A percentile compares a stretch with the other conserved stretches of the same genome.
Evolutionary conservation across 306 rosid species (phyloP).

Genomic region (Castanea crenata): DNA sequence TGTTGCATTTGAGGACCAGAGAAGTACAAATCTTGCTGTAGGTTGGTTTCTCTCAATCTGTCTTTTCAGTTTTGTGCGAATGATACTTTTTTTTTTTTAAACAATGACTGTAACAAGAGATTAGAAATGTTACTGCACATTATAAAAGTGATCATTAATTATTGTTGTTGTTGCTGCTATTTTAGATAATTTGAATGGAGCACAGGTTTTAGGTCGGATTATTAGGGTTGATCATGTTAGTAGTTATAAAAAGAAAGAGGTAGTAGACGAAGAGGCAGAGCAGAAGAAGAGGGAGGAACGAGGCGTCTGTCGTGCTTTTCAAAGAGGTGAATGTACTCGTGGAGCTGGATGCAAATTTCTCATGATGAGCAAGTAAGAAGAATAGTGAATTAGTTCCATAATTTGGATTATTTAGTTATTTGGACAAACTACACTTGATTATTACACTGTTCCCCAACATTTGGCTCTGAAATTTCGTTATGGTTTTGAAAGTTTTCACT

Average conservation of each 20-base stretch:
- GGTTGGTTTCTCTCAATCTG: slow-evolving; percentile 43
- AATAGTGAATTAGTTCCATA: slow-evolving; percentile 1
- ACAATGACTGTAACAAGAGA: neutral
- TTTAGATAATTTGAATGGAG: slow-evolving; percentile 88
- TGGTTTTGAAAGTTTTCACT: neutral
- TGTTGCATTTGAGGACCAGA: slow-evolving; percentile 87
- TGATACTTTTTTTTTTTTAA: neutral
- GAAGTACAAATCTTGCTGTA: slow-evolving; percentile 88
- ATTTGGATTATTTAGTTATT: neutral
- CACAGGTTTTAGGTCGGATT: slow-evolving; percentile 69
- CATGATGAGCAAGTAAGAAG: slow-evolving; percentile 71
- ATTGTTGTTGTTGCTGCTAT: neutral
- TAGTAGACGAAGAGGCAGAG: slow-evolving; percentile 86
- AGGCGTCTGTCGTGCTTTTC: slow-evolving; percentile 94
- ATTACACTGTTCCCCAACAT: neutral
- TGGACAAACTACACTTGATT: no score
- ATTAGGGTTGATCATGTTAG: slow-evolving; percentile 87
- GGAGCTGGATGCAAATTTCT: slow-evolving; percentile 90
- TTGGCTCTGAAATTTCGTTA: neutral
- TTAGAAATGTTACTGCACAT: neutral
- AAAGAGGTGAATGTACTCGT: slow-evolving; percentile 87
- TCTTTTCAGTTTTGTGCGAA: neutral
- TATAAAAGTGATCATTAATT: neutral
- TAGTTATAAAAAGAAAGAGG: slow-evolving; percentile 86
- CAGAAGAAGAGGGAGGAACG: slow-evolving; percentile 81